These are phyloP conservation scores for Fusarium temperatum DNA, from an alignment of 2,329 filamentous ascomycete species.

Conservation along the genomic window DNA sequence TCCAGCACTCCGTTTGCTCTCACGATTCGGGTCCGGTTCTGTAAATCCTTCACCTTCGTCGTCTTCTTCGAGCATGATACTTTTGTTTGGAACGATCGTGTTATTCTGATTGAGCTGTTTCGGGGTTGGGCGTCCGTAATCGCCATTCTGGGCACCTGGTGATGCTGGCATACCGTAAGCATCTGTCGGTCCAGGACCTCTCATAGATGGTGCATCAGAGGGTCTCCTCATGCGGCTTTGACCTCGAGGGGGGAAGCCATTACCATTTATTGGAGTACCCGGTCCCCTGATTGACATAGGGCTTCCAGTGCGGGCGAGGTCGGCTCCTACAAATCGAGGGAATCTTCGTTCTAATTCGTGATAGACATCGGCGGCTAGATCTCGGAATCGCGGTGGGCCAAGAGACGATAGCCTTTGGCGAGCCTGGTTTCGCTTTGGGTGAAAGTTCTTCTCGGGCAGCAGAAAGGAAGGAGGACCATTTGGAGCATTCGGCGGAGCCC, in stretches of 20 bases:
- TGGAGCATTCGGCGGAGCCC: conserved; percentile 62
- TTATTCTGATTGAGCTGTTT: conserved; percentile 91
- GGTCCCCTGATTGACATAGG: conserved; percentile 70
- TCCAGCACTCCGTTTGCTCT: conserved; percentile 45
- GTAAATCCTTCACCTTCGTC: conserved; percentile 75
- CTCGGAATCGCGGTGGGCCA: conserved; percentile 84
- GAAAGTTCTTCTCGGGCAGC: conserved; percentile 86
- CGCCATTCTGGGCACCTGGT: conserved; percentile 66
- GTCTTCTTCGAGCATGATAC: conserved; percentile 96
- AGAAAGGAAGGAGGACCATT: conserved; percentile 75
- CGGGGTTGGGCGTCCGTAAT: conserved; percentile 79
- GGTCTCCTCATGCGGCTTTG: conserved; percentile 65
- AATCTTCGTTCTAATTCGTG: conserved; percentile 93
- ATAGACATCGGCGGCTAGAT: conserved; percentile 94
- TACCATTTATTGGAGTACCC: conserved; percentile 71
- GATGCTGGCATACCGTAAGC: conserved; percentile 67
- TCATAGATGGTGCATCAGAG: conserved; percentile 70
- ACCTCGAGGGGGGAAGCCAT: conserved; percentile 59
- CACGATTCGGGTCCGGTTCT: conserved; percentile 42
- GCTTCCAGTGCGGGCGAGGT: conserved; percentile 75
- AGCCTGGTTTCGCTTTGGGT: conserved; percentile 98
- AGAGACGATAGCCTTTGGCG: conserved; percentile 92
- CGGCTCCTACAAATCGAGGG: conserved; percentile 77
- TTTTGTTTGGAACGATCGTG: conserved; percentile 97
- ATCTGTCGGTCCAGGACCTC: conserved; percentile 54